Evolutionary conservation across 345 rosid genomes (phyloP), one percentile per base, ranked within the genome.

Genomic region (Boechera divaricarpa): DNA sequence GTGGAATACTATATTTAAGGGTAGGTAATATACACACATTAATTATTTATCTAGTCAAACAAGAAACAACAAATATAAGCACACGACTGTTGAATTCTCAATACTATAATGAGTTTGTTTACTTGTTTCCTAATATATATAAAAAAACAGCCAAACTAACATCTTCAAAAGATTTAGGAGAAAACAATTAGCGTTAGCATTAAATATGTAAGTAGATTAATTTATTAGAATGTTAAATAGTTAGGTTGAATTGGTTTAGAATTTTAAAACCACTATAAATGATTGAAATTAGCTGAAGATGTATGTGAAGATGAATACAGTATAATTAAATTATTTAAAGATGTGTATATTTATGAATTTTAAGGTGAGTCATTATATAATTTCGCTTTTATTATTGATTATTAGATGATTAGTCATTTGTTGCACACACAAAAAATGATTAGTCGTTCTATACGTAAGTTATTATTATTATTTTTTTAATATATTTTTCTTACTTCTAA

Each of bases 1-100:
- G 42, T 47, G 52, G 66, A 75, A 36, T 47, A 21, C 24, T 21
- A 21, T 21, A 21, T 21, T 21, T 21, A 21, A 21, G 24, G 24
- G 24, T 21, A 21, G 24, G 24, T 21, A 21, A 21, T 21, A 21
- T 1, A 21, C 24, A 21, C 24, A 21, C 24, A 21, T 21, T 21
- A 21, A 21, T 21, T 21, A 21, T 21, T 21, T 21, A 13, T 33
- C 6, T 48, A 72, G 67, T 72, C 68, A 48, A 45, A 59, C 58
- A 11, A 71, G 28, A 7, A 32, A 16, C 13, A n/a, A 33, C 10
- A 29, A 2, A 28, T 28, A 28, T 18, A 7, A 3, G 7, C n/a
- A 56, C 56, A 31, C 56, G 16, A 15, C 15, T 45, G 5, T 67
- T 49, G 31, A 16, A 18, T 65, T 47, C 10, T 36, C 42, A 7